These are phyloP conservation scores for Closterium sp. DNA, from an alignment of 139 green algal genomes.

Conservation along the genomic window DNA sequence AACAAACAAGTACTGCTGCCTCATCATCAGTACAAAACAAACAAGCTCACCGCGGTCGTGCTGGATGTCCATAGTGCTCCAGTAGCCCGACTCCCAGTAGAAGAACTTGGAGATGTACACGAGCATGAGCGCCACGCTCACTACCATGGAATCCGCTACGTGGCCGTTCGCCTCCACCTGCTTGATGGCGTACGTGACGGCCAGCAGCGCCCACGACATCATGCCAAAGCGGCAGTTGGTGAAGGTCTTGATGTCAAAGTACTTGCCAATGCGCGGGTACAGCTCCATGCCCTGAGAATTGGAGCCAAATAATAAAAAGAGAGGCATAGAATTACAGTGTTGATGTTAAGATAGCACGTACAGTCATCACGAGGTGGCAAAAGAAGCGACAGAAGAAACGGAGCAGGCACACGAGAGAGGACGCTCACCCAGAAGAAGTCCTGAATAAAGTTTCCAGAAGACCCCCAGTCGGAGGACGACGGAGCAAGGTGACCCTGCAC, in stretches of 20 bases:
- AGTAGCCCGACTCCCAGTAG: conserved; percentile 73
- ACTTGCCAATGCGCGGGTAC: conserved; percentile 69
- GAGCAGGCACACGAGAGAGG: background rate
- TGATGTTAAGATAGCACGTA: background rate
- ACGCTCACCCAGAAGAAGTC: conserved; percentile 72
- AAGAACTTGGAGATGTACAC: conserved; percentile 71
- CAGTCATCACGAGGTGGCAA: too few species aligned
- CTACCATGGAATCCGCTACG: conserved; percentile 63
- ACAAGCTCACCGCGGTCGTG: conserved; percentile 70
- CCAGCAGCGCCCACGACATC: conserved; percentile 59
- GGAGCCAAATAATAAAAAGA: background rate
- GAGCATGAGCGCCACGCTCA: conserved; percentile 54
- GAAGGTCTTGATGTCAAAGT: conserved; percentile 79
- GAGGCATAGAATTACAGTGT: background rate
- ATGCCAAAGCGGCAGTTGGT: conserved; percentile 83
- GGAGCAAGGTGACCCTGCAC: background rate
- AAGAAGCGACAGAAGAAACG: background rate
- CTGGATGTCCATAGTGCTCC: conserved; percentile 75
- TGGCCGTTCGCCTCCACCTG: conserved; percentile 62
- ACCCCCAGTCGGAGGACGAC: conserved; percentile 35
- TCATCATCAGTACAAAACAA: too few species aligned
- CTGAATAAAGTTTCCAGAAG: conserved; percentile 66
- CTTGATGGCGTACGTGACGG: conserved; percentile 42
- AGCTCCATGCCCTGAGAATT: conserved; percentile 65
- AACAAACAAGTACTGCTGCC: too few species aligned